Evolutionary conservation across 177 flowering plant genomes (phyloP), one percentile per base, ranked within the genome.

Genomic region (Tripterygium wilfordii): DNA sequence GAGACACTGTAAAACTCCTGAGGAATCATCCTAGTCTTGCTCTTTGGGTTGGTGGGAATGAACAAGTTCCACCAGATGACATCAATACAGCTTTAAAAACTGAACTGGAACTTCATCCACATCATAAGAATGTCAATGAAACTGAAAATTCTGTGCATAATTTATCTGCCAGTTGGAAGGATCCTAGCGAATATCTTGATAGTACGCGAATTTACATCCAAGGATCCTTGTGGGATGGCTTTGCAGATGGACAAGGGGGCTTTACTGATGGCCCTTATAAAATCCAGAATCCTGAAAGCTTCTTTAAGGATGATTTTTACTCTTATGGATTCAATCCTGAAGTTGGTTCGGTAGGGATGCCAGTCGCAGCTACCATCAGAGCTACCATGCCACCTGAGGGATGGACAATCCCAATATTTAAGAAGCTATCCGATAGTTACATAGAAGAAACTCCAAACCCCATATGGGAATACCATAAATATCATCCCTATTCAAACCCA

Each of bases 181-280:
- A 92, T 76, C 99, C 99, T 31, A 92, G 99, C 60, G 72, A 54
- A 50, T 89, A 78, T 70, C 95, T 92, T 51, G 99, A 92, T 61
- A 97, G 99, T 14, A 82, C 99, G 24, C 89, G 97, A 9, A 29
- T 72, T 48, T 92, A 89, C 64, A 51, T 92, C 39, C 82, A 76
- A 76, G 99, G 97, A 55, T 92, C 99, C 54, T 48, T 92, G 95
- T 92, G 97, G 99, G 99, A 92, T 66, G 99, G 99, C 33, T 89
- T 92, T 78, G 99, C 92, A 47, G 52, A 89, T 69, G 95, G 96
- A 21, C 67, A 75, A 48, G 99, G 99, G 30, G 78, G 67, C 61
- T 92, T 72, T 49, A 75, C 85, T 10, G 99, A 92, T 66, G 99
- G 97, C 21, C 99, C 99, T 32, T 92, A 92, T 53, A 88, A 80